Conservation (phyloP, 2,329 filamentous ascomycete genomes). For the Calonectria leucothoes region DNA sequence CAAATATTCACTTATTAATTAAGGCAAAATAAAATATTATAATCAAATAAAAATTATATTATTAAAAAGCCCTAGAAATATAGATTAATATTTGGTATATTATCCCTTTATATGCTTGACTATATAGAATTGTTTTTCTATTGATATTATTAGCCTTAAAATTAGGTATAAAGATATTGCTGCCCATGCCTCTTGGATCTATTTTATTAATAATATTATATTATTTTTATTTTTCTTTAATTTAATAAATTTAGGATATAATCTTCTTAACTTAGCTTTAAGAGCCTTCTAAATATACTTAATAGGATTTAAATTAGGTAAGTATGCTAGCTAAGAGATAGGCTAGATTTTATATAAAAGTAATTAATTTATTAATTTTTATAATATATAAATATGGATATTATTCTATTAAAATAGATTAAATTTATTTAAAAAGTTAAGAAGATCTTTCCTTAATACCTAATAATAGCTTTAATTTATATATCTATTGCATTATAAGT, state of each 20-base stretch:
- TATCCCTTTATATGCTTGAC: neutral
- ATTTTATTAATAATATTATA: neutral
- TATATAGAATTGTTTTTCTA: neutral
- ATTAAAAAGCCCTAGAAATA: neutral
- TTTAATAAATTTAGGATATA: neutral
- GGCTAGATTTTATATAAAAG: neutral
- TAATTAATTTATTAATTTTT: neutral
- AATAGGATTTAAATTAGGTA: neutral
- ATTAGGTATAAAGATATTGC: neutral
- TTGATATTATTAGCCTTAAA: neutral
- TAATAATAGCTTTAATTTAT: neutral
- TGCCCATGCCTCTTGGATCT: neutral
- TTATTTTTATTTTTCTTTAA: neutral
- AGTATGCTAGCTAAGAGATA: neutral
- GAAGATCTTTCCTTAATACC: neutral
- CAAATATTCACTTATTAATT: neutral
- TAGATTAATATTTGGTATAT: neutral
- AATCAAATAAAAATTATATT: neutral
- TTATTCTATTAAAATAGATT: neutral
- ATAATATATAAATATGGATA: neutral
- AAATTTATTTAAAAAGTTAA: neutral
- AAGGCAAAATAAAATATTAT: neutral
- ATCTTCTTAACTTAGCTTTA: neutral
- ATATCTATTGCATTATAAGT: neutral
- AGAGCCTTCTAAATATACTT: neutral